phyloP scores from a whole-genome alignment of 2,329 filamentous ascomycete genomes.

The Plenodomus biglobosus region DNA sequence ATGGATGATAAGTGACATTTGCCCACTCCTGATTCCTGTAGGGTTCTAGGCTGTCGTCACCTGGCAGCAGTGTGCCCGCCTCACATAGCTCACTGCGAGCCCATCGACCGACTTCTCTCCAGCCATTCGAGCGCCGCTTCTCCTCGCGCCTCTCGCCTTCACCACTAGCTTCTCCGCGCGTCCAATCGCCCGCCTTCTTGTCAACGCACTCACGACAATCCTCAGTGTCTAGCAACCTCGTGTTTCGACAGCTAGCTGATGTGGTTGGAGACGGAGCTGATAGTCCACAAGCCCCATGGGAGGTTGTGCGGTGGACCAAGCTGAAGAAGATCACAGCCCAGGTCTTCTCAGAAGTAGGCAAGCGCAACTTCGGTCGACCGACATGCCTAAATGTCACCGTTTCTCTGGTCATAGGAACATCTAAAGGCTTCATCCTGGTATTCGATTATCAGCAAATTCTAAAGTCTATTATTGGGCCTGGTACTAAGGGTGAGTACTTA shows the following conservation, averaged over 20 bases:
- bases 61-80: slow-evolving; percentile 72
- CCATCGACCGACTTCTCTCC: slow-evolving; percentile 78
- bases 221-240: slow-evolving; percentile 72
- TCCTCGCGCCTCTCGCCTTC: slow-evolving; percentile 77
- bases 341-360: slow-evolving; percentile 88
- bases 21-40: slow-evolving; percentile 30
- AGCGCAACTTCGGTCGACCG: slow-evolving; percentile 86
- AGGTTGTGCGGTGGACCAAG: slow-evolving; percentile 94
- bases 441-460: slow-evolving; percentile 98
- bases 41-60: slow-evolving; percentile 60
- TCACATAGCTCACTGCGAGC: slow-evolving; percentile 68
- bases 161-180: slow-evolving; percentile 62
- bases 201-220: slow-evolving; percentile 77
- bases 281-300: slow-evolving; percentile 81
- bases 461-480: slow-evolving; percentile 89
- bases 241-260: slow-evolving; percentile 59
- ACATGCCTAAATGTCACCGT: slow-evolving; percentile 89
- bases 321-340: slow-evolving; percentile 86
- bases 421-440: slow-evolving; percentile 89
- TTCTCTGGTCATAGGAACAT: slow-evolving; percentile 85
- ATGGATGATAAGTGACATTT: slow-evolving; percentile 21
- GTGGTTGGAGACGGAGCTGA: slow-evolving; percentile 48
- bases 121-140: slow-evolving; percentile 93
- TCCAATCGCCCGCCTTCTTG: slow-evolving; percentile 74
- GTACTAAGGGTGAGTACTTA: slow-evolving; percentile 72